Conservation (phyloP, 2,329 filamentous ascomycete species). For the Penicillium capsulatum region DNA sequence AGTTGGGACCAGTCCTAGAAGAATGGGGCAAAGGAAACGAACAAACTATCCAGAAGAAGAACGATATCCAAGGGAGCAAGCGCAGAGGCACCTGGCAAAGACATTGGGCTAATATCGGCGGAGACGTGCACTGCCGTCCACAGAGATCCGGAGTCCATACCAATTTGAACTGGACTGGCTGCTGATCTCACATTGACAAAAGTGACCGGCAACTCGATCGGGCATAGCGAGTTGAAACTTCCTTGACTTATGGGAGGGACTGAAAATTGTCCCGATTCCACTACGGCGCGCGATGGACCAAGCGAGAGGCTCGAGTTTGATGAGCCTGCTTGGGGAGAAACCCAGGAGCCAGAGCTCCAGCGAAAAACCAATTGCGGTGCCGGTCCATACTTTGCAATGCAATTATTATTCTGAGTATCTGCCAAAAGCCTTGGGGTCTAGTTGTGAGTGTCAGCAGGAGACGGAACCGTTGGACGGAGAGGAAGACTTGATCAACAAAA, state of each 20-base stretch:
- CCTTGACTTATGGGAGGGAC: not conserved
- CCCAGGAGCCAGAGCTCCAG: conserved; percentile 25
- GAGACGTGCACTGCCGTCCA: conserved; percentile 25
- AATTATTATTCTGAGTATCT: not conserved
- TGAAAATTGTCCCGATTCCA: not conserved
- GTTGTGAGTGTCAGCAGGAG: conserved; percentile 5
- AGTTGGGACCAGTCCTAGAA: conserved; percentile 1
- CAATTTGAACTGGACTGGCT: conserved; percentile 11
- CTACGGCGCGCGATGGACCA: not conserved
- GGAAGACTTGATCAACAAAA: conserved; percentile 15
- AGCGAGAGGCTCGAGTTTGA: conserved; percentile 2
- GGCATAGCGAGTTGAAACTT: conserved; percentile 7
- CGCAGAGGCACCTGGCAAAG: conserved; percentile 11
- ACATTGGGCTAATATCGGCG: conserved; percentile 23
- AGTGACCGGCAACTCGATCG: conserved; percentile 20
- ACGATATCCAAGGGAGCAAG: conserved; percentile 33
- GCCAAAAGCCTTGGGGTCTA: conserved; percentile 6
- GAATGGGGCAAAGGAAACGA: conserved; percentile 11
- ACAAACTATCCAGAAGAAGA: conserved; percentile 36
- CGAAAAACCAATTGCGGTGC: conserved; percentile 14
- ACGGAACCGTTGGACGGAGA: not conserved
- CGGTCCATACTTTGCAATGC: conserved; percentile 1
- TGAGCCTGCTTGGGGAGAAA: conserved; percentile 3
- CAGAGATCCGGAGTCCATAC: conserved; percentile 12
- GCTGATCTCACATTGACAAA: conserved; percentile 18